Evolutionary conservation across 805 yeast genomes (phyloP), one percentile per base, ranked within the genome.

Genomic region (Ascoidea rubescens): DNA sequence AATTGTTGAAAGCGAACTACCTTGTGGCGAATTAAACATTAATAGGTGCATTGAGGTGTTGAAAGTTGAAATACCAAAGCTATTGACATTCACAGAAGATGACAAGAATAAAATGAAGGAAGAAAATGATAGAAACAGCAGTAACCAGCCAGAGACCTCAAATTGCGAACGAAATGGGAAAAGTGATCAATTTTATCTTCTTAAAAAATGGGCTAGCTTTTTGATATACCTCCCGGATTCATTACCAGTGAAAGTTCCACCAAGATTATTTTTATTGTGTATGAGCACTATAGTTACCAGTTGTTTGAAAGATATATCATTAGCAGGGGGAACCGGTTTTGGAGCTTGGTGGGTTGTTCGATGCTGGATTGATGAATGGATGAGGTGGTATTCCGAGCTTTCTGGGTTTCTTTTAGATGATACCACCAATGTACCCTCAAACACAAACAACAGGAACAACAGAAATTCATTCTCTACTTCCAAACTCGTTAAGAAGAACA

Each of bases 331-430:
- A 5, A 72, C 73, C 47, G 75, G 82, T 1, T 82, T 84, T 61
- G 80, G 80, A 7, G 77, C 80, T 2, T 85, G 91, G 91, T 84
- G 88, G 87, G 72, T 78, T 47, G 70, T 83, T 2, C 70, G 85
- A 52, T 80, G 88, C 62, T 85, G 91, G 89, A 68, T 80, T 5
- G 87, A 82, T 59, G 91, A 84, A 60, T 84, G 78, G 73, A 68
- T 83, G 55, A 73, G 73, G 2, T 82, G 87, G 80, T 67, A 75
- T 53, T 81, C 82, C 31, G 88, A 83, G 59, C 64, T 79, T 14
- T 82, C 83, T 4, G 82, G 82, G 0, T 74, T 74, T 55, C 62
- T 78, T 14, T 50, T 53, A 48, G 17, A 45, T 46, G 43, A 37
- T 37, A 4, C 28, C 28, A 21, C 28, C 28, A 21, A 21, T 21